Base-by-base conservation (phyloP, 2,329 filamentous ascomycete genomes). In the Plenodomus biglobosus region DNA sequence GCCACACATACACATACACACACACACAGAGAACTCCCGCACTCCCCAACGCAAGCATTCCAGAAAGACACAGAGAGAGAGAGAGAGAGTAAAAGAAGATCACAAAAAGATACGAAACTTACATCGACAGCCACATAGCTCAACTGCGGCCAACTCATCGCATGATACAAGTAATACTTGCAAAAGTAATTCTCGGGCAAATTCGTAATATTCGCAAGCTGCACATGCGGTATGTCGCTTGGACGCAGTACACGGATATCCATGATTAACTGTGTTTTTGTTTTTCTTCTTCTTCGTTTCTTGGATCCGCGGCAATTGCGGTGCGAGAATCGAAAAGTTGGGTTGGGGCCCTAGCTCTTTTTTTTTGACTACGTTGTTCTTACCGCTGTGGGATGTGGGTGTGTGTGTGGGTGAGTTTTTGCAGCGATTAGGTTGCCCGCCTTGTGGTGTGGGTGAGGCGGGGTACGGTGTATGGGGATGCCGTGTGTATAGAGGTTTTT, bases 111-210 rank as follows among this genome's bases (percentile, higher is more conserved):
- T 3, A 7, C 27, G 3, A 32, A 32, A 72, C 75, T 66, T 59
- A 79, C 77, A 73, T 97, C 92, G 64, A 99, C 91, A 62, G 94
- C 94, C 48, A 99, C 92, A 75, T 92, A 97, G 75, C 87, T 92
- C 58, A 99, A 85, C 76, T 97, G 92, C 38, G 94, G 94, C 94
- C 94, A 99, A 64, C 91, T 95, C 60, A 97, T 85, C 15, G 92
- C 92, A 76, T 99, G 94, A 83, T 99, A 99, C 68, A 99, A 85
- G 79, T 99, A 99, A 82, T 99, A 99, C 82, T 99, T 99, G 76
- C 96, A 89, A 74, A 97, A 97, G 83, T 99, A 99, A 81, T 99
- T 99, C 76, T 99, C 94, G 58, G 94, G 94, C 44, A 99, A 83
- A 79, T 99, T 99, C 73, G 95, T 95, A 72, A 99, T 92, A 80